Evolutionary conservation across 2,329 filamentous ascomycete genomes (phyloP).

Genomic region (Venturia asperata): DNA sequence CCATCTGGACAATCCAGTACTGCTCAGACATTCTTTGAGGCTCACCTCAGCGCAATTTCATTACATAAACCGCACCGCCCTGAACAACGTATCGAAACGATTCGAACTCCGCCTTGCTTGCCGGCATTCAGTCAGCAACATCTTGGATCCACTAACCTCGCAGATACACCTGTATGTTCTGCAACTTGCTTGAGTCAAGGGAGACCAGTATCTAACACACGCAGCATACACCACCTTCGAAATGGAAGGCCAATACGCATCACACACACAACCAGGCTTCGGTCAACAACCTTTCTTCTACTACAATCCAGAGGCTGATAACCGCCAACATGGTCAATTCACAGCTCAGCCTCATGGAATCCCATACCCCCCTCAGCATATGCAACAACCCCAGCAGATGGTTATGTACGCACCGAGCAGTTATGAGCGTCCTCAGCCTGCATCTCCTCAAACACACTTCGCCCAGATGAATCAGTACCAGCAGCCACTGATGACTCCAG

Average conservation of each 20-base stretch:
- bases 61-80: background rate
- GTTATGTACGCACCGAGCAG: conserved; percentile 36
- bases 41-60: conserved; percentile 2
- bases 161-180: conserved; percentile 11
- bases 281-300: conserved; percentile 76
- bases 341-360: conserved; percentile 53
- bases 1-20: conserved; percentile 26
- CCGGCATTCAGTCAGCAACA: background rate
- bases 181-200: background rate
- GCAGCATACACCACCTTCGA: conserved; percentile 26
- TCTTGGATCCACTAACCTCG: background rate
- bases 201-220: background rate
- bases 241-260: conserved; percentile 60
- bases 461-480: conserved; percentile 44
- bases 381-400: conserved; percentile 33
- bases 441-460: conserved; percentile 49
- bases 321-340: conserved; percentile 70
- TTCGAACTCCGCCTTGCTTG: background rate
- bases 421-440: conserved; percentile 52
- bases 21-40: conserved; percentile 36
- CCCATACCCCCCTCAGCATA: conserved; percentile 38
- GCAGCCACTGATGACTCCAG: conserved; percentile 62
- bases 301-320: conserved; percentile 72
- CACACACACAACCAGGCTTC: conserved; percentile 49
- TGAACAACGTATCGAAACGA: conserved; percentile 9